Conservation (phyloP, 2,329 filamentous ascomycete species). For the Neurospora sp. region DNA sequence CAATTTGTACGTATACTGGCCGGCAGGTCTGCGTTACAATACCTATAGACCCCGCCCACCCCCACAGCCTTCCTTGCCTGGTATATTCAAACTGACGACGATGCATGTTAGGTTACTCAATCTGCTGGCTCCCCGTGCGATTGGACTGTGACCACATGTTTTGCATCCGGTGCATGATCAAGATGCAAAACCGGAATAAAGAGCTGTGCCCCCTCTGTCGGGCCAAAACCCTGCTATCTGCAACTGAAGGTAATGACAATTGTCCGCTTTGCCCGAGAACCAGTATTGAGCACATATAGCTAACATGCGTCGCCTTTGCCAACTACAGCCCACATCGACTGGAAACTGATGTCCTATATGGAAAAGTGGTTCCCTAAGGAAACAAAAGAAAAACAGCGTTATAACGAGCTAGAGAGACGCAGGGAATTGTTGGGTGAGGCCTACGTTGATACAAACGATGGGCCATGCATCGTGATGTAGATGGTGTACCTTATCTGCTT, state of each 20-base stretch:
- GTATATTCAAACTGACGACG: neutral
- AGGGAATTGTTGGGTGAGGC: conserved; percentile 61
- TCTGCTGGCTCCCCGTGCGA: conserved; percentile 75
- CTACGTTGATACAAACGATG: conserved; percentile 38
- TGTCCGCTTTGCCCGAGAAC: neutral
- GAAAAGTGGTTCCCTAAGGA: conserved; percentile 68
- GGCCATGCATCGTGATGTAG: conserved; percentile 53
- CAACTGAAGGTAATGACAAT: conserved; percentile 48
- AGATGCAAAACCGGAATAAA: conserved; percentile 63
- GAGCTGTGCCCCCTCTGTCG: conserved; percentile 69
- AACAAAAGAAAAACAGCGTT: conserved; percentile 51
- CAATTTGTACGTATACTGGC: conserved; percentile 14
- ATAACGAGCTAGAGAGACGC: conserved; percentile 65
- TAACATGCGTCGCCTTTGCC: neutral
- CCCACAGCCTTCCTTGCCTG: neutral
- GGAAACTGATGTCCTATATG: conserved; percentile 57
- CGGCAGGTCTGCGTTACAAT: neutral
- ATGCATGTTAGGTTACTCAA: conserved; percentile 42
- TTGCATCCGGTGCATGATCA: conserved; percentile 75
- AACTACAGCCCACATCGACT: conserved; percentile 56
- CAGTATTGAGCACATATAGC: neutral
- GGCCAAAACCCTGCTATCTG: conserved; percentile 58
- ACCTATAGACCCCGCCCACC: neutral
- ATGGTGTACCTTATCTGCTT: neutral
- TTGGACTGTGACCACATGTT: conserved; percentile 68